phyloP scores from a whole-genome alignment of 768 basidiomycete species.

The Naganishia randhawae region DNA sequence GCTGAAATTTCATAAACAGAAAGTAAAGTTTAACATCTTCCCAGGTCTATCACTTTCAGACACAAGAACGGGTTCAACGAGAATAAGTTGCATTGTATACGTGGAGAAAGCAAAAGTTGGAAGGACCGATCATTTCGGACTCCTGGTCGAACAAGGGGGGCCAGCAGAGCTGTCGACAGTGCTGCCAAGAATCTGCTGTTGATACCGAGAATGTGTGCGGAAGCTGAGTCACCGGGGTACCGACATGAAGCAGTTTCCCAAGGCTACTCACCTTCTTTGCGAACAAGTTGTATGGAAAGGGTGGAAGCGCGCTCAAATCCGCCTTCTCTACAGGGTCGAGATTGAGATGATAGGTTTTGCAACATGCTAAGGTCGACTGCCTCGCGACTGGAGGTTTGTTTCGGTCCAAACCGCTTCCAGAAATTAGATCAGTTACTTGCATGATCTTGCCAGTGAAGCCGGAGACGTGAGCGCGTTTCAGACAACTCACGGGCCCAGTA shows the following conservation, averaged over 20 bases:
- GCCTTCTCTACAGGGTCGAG: no score
- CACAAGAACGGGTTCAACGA: background rate
- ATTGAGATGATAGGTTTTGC: background rate
- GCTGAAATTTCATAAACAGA: background rate
- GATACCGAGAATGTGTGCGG: no score
- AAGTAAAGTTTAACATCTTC: background rate
- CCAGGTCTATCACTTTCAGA: background rate
- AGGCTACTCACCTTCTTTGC: no score
- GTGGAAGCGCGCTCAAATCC: no score
- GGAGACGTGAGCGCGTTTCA: background rate
- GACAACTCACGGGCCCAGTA: background rate
- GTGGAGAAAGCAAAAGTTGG: background rate
- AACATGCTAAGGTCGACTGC: background rate
- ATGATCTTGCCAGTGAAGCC: slow-evolving; percentile 2
- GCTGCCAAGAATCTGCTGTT: background rate
- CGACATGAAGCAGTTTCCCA: no score
- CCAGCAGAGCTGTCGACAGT: background rate
- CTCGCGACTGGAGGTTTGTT: background rate
- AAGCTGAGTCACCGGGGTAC: no score
- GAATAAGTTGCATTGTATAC: background rate
- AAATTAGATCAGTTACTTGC: background rate
- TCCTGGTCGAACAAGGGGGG: background rate
- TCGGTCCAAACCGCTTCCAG: background rate
- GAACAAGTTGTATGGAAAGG: no score
- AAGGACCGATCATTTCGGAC: background rate